Percentiles rank a stretch among this genome's conserved stretches.
These are phyloP conservation scores for Coemansia sp. DNA, from an alignment of 192 early-diverging fungal genomes.

Conservation along the genomic window DNA sequence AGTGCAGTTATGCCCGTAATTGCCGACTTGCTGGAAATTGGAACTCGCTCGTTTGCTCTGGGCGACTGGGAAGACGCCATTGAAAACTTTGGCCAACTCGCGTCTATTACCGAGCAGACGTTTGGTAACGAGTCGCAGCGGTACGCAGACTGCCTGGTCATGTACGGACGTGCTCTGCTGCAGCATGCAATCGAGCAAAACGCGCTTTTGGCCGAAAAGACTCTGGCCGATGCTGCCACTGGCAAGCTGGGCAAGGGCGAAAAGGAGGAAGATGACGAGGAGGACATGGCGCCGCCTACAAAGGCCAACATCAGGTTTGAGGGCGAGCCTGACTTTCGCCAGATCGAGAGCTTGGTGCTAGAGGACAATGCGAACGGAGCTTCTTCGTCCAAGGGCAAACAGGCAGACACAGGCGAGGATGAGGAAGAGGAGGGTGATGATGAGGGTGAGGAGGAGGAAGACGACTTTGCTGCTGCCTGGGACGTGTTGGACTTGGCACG, in stretches of 20 bases:
- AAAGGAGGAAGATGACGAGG: slow-evolving; percentile 13
- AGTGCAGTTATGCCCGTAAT: slow-evolving; percentile 43
- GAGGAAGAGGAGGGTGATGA: slow-evolving; percentile 42
- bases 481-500: slow-evolving; percentile 82
- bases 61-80: slow-evolving; percentile 65
- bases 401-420: slow-evolving; percentile 10
- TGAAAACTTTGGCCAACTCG: slow-evolving; percentile 65
- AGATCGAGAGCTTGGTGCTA: slow-evolving; percentile 26
- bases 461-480: slow-evolving; percentile 76
- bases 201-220: slow-evolving; percentile 66
- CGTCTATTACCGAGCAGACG: slow-evolving; percentile 59
- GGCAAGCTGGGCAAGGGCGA: slow-evolving; percentile 24
- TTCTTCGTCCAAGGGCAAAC: slow-evolving; percentile 46
- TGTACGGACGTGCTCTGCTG: slow-evolving; percentile 73
- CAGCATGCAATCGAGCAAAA: slow-evolving; percentile 70
- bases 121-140: slow-evolving; percentile 60
- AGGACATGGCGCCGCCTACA: slow-evolving; percentile 1
- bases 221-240: slow-evolving; percentile 49
- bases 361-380: slow-evolving; percentile 33
- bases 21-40: slow-evolving; percentile 59
- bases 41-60: slow-evolving; percentile 63
- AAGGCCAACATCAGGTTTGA: slow-evolving; percentile 65
- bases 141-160: slow-evolving; percentile 69
- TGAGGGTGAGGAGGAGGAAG: slow-evolving; percentile 49
- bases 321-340: slow-evolving; percentile 59